These are phyloP conservation scores for Neurospora sp. DNA, from an alignment of 495 filamentous ascomycete species.

Conservation along the genomic window DNA sequence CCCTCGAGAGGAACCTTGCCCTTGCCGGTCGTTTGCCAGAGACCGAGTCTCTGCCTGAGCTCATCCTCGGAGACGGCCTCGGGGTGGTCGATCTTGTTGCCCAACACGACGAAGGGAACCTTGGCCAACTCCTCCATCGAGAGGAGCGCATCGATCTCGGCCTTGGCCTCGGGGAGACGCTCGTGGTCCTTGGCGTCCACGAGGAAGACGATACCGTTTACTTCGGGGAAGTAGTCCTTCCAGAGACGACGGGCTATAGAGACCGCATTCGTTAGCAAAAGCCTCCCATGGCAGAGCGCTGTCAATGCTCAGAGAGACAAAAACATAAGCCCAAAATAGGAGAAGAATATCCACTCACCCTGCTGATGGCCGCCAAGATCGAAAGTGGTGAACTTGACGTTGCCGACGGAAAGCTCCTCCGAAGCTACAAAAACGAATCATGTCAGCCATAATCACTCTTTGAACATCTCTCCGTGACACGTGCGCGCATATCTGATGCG, in stretches of 20 bases:
- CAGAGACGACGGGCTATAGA: slow-evolving; percentile 79
- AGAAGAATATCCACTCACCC: slow-evolving; percentile 44
- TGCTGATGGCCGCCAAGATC: slow-evolving; percentile 96
- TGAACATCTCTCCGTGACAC: slow-evolving; percentile 5
- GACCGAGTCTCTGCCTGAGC: slow-evolving; percentile 74
- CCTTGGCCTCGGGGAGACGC: slow-evolving; percentile 87
- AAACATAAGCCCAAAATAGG: not conserved
- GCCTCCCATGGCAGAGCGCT: not conserved
- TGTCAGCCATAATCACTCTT: slow-evolving; percentile 13
- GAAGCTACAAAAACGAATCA: slow-evolving; percentile 47
- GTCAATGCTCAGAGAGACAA: not conserved
- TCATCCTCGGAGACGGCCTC: slow-evolving; percentile 92
- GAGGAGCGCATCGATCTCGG: slow-evolving; percentile 87
- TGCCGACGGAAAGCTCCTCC: slow-evolving; percentile 93
- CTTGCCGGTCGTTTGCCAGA: slow-evolving; percentile 97
- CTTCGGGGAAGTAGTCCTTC: slow-evolving; percentile 99
- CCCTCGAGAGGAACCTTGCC: slow-evolving; percentile 92
- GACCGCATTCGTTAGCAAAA: not conserved
- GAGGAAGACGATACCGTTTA: slow-evolving; percentile 93
- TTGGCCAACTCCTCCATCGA: slow-evolving; percentile 88
- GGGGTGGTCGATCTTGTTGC: slow-evolving; percentile 98
- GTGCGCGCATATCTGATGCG: not conserved
- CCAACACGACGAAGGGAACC: slow-evolving; percentile 89
- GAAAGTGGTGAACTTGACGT: slow-evolving; percentile 94
- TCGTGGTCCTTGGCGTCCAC: slow-evolving; percentile 96